Evolutionary conservation across 2,329 filamentous ascomycete species (phyloP).

Genomic region (Fusarium sterilihyphosum): DNA sequence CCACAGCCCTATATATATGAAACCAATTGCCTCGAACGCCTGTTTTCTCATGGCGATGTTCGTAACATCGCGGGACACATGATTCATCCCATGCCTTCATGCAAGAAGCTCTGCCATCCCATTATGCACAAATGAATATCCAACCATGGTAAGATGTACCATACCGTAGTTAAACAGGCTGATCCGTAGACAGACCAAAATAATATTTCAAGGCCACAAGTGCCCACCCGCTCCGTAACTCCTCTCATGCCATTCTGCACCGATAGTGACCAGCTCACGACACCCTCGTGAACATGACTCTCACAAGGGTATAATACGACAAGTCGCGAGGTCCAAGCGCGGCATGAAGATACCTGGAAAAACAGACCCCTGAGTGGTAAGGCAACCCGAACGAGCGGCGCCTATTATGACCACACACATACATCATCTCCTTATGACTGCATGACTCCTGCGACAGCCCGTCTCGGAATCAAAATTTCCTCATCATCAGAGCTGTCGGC

Average conservation of each 20-base stretch:
- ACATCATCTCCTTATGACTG: slow-evolving; percentile 31
- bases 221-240: background rate
- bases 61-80: slow-evolving; percentile 21
- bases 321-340: background rate
- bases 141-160: slow-evolving; percentile 16
- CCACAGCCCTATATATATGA: slow-evolving; percentile 15
- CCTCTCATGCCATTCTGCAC: background rate
- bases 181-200: slow-evolving; percentile 1
- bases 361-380: background rate
- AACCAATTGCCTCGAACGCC: slow-evolving; percentile 22
- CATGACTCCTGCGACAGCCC: slow-evolving; percentile 45
- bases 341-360: background rate
- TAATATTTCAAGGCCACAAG: background rate
- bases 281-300: background rate
- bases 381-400: background rate
- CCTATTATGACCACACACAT: background rate
- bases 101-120: slow-evolving; percentile 19
- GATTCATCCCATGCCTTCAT: slow-evolving; percentile 22
- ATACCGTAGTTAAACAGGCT: slow-evolving; percentile 10
- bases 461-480: slow-evolving; percentile 61
- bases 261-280: background rate
- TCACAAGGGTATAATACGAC: background rate
- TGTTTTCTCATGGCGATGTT: slow-evolving; percentile 17
- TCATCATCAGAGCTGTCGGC: slow-evolving; percentile 67
- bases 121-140: slow-evolving; percentile 20